These are phyloP conservation scores for Wallemia ichthyophaga DNA, from an alignment of 1,284 basidiomycete genomes.

Conservation along the genomic window DNA sequence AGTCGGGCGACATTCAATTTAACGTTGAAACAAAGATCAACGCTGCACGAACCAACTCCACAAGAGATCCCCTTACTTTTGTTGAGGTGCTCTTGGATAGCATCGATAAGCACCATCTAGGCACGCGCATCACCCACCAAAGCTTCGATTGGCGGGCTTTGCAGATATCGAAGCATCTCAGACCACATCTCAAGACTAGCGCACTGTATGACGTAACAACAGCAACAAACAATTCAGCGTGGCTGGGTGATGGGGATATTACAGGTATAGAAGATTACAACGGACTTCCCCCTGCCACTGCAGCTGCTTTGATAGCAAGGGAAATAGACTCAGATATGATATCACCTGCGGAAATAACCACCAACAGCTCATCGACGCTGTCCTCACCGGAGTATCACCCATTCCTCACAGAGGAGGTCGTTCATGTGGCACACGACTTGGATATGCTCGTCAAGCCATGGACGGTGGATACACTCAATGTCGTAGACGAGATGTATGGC, in stretches of 20 bases:
- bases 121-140: slow-evolving; percentile 6
- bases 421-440: slow-evolving; percentile 4
- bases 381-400: slow-evolving; percentile 1
- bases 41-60: slow-evolving; percentile 4
- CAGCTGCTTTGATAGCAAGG: slow-evolving; percentile 4
- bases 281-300: slow-evolving; percentile 2
- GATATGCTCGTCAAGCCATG: slow-evolving; percentile 6
- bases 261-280: slow-evolving; percentile 5
- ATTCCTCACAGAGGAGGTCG: slow-evolving; percentile 1
- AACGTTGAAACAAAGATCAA: slow-evolving; percentile 7
- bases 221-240: slow-evolving; percentile 4
- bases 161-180: slow-evolving; percentile 3
- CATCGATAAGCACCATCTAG: slow-evolving; percentile 4
- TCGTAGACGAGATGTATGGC: not conserved
- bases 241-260: slow-evolving; percentile 6
- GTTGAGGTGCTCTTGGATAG: slow-evolving; percentile 3
- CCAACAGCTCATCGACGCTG: slow-evolving; percentile 3
- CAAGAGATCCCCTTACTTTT: slow-evolving; percentile 6
- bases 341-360: slow-evolving; percentile 4
- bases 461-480: slow-evolving; percentile 2
- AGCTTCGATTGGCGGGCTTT: slow-evolving; percentile 8
- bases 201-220: slow-evolving; percentile 7
- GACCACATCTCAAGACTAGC: slow-evolving; percentile 5
- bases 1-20: slow-evolving; percentile 4
- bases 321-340: slow-evolving; percentile 7